Evolutionary conservation across 768 basidiomycete species (phyloP), one percentile per base, ranked within the genome.

Genomic region (Dendrothele bispora): DNA sequence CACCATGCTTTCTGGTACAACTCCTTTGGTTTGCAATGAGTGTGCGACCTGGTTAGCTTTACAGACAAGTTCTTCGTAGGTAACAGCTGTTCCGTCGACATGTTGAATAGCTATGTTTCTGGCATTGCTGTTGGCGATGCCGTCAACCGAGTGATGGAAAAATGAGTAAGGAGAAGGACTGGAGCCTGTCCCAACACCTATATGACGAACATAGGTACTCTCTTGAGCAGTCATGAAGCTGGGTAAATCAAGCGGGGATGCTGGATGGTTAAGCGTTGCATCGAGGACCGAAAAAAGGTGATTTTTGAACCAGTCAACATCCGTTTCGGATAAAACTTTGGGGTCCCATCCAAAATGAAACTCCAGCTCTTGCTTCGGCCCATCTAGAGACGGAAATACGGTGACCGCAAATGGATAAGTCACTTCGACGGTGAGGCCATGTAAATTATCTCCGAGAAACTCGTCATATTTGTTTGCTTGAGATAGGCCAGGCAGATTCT

Each of bases 301-400:
- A n/a, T 21, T 22, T 18, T 22, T 21, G 17, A 39, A 39, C 38
- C 38, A 39, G 7, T 39, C 38, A 15, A 39, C 38, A 15, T 39
- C 38, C 20, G 38, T 25, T 20, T 25, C 26, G 11, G 38, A 20
- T 7, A 39, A 25, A n/a, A 39, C 22, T 10, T 39, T 15, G 21
- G 38, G 26, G 38, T 39, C 38, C 38, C 38, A 39, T 39, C 26
- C 21, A 25, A 39, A 39, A 39, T 39, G 38, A n/a, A 39, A 39
- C 26, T 22, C 26, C 10, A 39, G 38, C 26, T 39, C n/a, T 5
- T n/a, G 38, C 10, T 7, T 39, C n/a, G n/a, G n/a, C n/a, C n/a
- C n/a, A 20, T 39, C 38, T 22, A n/a, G 38, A 7, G 38, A 39
- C 22, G 17, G 38, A 20, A 39, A 39, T 21, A 39, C 38, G 22